A percentile compares a stretch with the other conserved stretches of the same genome.
phyloP scores from a whole-genome alignment of 305 asterid species.

The Nicotiana rustica region DNA sequence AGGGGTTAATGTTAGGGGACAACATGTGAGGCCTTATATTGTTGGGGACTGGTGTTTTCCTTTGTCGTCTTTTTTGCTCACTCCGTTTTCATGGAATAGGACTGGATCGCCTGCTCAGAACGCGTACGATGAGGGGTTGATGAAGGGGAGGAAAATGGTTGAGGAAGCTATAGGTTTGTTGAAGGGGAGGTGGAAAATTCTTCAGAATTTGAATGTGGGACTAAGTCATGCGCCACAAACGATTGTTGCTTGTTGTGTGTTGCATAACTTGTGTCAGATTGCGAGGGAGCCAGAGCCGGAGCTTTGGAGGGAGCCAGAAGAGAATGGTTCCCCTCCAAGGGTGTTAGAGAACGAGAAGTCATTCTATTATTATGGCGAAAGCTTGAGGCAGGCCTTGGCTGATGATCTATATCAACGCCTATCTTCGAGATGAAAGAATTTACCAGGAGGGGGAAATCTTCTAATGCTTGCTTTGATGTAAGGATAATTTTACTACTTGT shows the following conservation, averaged over 20 bases:
- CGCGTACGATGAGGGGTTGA: slow-evolving; percentile 84
- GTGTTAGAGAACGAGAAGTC: slow-evolving; percentile 87
- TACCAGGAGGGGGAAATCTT: background rate
- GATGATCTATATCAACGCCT: slow-evolving; percentile 92
- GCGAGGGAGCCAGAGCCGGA: slow-evolving; percentile 99
- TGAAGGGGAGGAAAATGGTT: slow-evolving; percentile 78
- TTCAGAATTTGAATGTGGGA: slow-evolving; percentile 93
- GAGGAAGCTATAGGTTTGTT: slow-evolving; percentile 94
- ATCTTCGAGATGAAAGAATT: slow-evolving; percentile 70
- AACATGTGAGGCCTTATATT: slow-evolving; percentile 85
- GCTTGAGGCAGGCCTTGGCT: slow-evolving; percentile 81
- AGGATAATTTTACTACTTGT: slow-evolving; percentile 36
- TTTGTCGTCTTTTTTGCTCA: slow-evolving; percentile 79
- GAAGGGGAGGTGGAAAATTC: slow-evolving; percentile 96
- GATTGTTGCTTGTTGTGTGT: slow-evolving; percentile 91
- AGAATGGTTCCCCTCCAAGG: slow-evolving; percentile 80
- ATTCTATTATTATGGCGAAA: slow-evolving; percentile 76
- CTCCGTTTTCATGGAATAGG: slow-evolving; percentile 76
- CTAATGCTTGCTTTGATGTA: slow-evolving; percentile 38
- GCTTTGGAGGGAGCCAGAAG: slow-evolving; percentile 95
- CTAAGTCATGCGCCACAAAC: slow-evolving; percentile 93
- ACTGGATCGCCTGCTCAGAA: slow-evolving; percentile 81
- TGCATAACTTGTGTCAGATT: slow-evolving; percentile 96
- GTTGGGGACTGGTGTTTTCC: slow-evolving; percentile 95
- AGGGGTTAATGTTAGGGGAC: slow-evolving; percentile 75